Percentiles rank a stretch among this genome's conserved stretches.
These are phyloP conservation scores for Globisporangium spiculum DNA, from an alignment of 352 stramenopile species.

Conservation along the genomic window DNA sequence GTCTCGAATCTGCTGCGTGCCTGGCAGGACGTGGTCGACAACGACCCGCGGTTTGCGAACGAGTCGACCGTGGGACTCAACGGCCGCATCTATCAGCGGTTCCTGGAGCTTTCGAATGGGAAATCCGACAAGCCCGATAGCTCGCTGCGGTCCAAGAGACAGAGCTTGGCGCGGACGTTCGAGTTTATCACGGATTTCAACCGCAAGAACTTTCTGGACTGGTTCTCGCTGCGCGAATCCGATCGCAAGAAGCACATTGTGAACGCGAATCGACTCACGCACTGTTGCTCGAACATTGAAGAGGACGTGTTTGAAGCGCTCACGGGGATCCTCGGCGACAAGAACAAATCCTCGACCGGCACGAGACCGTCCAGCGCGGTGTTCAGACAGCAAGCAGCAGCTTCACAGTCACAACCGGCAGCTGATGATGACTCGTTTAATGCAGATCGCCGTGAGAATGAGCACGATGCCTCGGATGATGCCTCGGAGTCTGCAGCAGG, in stretches of 20 bases:
- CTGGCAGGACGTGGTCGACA: constrained; percentile 5
- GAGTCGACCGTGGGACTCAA: constrained; percentile 12
- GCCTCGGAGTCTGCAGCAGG: neutral
- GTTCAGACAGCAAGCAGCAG: neutral
- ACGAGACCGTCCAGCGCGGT: constrained; percentile 9
- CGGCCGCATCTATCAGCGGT: constrained; percentile 12
- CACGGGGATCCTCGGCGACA: constrained; percentile 10
- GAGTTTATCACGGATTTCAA: constrained; percentile 19
- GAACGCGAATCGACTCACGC: constrained; percentile 10
- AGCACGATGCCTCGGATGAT: neutral
- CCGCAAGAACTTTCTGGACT: constrained; percentile 17
- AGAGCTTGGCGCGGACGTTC: constrained; percentile 15
- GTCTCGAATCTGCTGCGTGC: constrained; percentile 8
- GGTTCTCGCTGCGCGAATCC: constrained; percentile 17
- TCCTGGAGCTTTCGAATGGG: constrained; percentile 2
- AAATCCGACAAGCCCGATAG: constrained; percentile 7
- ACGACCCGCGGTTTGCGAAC: neutral
- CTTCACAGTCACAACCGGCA: neutral
- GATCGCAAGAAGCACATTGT: constrained; percentile 20
- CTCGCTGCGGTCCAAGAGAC: constrained; percentile 13
- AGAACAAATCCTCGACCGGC: neutral
- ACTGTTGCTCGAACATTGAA: constrained; percentile 19
- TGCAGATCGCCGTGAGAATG: neutral
- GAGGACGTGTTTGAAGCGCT: constrained; percentile 17
- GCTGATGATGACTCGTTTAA: neutral